Conservation (phyloP, 225 moss, liverwort and hornwort genomes). For the Bryum argenteum region DNA sequence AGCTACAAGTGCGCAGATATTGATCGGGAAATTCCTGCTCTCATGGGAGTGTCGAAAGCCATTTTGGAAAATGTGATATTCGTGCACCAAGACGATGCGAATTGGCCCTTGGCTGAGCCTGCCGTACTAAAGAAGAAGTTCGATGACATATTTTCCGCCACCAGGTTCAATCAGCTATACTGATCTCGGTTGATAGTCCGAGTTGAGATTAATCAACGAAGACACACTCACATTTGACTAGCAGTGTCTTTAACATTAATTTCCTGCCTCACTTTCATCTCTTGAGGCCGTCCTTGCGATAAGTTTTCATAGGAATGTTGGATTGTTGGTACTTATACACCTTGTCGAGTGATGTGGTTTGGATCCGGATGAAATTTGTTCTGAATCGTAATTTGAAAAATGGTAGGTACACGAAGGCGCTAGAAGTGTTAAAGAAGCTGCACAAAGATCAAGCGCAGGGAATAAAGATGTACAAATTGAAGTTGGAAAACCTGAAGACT, state of each 20-base stretch:
- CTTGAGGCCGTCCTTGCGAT: too few species aligned
- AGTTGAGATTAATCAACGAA: too few species aligned
- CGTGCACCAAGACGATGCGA: constrained; percentile 98
- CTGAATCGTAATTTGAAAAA: constrained; percentile 20
- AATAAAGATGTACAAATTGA: constrained; percentile 90
- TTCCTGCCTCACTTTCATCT: too few species aligned
- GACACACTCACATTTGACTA: too few species aligned
- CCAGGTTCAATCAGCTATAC: constrained; percentile 71
- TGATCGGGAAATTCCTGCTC: constrained; percentile 95
- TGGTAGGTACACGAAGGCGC: constrained; percentile 93
- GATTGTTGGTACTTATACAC: background rate
- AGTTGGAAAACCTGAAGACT: constrained; percentile 92
- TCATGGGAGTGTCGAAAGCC: constrained; percentile 99
- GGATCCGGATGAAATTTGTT: constrained; percentile 26
- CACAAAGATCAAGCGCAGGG: constrained; percentile 99
- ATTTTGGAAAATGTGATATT: constrained; percentile 97
- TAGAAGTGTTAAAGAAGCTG: constrained; percentile 93
- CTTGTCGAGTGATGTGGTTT: constrained; percentile 18
- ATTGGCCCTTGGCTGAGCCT: constrained; percentile 95
- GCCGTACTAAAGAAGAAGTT: constrained; percentile 96
- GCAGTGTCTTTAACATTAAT: too few species aligned
- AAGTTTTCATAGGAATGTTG: too few species aligned
- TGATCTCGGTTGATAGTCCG: too few species aligned
- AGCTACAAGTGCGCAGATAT: constrained; percentile 99
- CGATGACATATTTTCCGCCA: constrained; percentile 99